phyloP scores from a whole-genome alignment of 2,329 filamentous ascomycete genomes.

The Periconia sp. region DNA sequence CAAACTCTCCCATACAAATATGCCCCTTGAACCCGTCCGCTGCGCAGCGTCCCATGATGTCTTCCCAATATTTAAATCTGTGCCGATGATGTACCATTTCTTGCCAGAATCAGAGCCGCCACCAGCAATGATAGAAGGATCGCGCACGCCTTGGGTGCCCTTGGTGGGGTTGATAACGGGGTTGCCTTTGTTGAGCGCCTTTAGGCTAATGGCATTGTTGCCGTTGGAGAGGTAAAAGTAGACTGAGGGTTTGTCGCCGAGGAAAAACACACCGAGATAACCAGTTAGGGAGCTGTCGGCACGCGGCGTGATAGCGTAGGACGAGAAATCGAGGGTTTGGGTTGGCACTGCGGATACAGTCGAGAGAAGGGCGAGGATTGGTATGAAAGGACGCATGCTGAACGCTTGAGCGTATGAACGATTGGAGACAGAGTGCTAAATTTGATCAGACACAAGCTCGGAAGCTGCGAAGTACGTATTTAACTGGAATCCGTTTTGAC shows the following conservation, averaged over 20 bases:
- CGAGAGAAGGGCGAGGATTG: constrained; percentile 19
- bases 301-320: constrained; percentile 22
- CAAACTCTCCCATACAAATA: constrained; percentile 63
- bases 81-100: constrained; percentile 64
- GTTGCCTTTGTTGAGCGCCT: constrained; percentile 55
- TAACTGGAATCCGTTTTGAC: not conserved
- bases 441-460: no score
- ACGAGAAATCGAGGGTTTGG: constrained; percentile 27
- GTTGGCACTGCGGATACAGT: constrained; percentile 19
- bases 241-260: constrained; percentile 60
- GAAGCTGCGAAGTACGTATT: not conserved
- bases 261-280: constrained; percentile 62
- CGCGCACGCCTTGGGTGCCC: constrained; percentile 60
- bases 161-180: constrained; percentile 58
- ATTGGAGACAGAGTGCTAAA: no score
- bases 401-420: no score
- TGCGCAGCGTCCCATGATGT: constrained; percentile 61
- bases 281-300: constrained; percentile 51
- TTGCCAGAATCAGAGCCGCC: constrained; percentile 54
- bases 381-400: constrained; percentile 22
- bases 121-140: constrained; percentile 58
- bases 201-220: constrained; percentile 58
- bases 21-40: constrained; percentile 58
- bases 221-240: constrained; percentile 62
- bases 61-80: constrained; percentile 60